phyloP scores from a whole-genome alignment of 2,329 filamentous ascomycete genomes.

The Helotiales sp. region DNA sequence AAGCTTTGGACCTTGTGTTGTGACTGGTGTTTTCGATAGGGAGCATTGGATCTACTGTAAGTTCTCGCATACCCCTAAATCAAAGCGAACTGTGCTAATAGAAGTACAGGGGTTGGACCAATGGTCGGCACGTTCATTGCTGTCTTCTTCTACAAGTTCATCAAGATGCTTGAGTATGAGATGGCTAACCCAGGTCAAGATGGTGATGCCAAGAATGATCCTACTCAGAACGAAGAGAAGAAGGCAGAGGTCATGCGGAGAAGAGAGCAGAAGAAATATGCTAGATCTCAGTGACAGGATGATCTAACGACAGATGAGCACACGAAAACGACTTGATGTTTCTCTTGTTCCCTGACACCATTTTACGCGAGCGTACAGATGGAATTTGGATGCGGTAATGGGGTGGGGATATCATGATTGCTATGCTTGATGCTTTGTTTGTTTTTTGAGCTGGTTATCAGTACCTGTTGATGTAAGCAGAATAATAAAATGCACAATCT shows the following conservation, averaged over 20 bases:
- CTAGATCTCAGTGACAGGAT: constrained; percentile 9
- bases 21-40: constrained; percentile 48
- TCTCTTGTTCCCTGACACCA: neutral
- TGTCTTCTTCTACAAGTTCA: constrained; percentile 53
- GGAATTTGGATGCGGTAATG: neutral
- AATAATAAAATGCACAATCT: constrained; percentile 6
- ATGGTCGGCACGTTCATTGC: constrained; percentile 55
- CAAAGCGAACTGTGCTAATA: constrained; percentile 14
- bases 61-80: constrained; percentile 8
- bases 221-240: constrained; percentile 50
- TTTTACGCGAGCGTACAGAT: neutral
- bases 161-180: constrained; percentile 58
- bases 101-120: constrained; percentile 51
- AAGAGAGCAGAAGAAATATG: constrained; percentile 29
- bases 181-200: constrained; percentile 55
- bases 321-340: constrained; percentile 1
- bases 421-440: neutral
- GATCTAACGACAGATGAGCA: neutral
- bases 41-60: constrained; percentile 56
- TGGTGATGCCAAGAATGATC: constrained; percentile 50
- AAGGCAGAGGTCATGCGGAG: constrained; percentile 40
- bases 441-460: neutral
- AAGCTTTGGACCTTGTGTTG: constrained; percentile 54
- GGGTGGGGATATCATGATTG: neutral
- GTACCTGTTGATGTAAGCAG: neutral